Evolutionary conservation across 495 filamentous ascomycete genomes (phyloP).

Genomic region (Penicillium fimorum): DNA sequence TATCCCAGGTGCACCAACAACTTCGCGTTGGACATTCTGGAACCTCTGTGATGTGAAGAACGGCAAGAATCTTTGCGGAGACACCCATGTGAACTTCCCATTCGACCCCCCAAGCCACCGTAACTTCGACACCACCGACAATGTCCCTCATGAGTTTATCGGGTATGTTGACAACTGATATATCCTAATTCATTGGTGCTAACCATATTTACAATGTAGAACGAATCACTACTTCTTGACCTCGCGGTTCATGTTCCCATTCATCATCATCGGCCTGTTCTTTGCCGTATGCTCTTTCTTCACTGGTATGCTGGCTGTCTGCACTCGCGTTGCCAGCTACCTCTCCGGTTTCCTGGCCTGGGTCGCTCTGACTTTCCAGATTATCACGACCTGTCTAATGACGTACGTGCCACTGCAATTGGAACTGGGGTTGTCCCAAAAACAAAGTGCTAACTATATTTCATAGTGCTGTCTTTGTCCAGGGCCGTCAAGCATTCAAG

Average conservation of each 20-base stretch:
- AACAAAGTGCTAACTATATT: conserved; percentile 18
- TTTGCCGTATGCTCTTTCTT: conserved; percentile 61
- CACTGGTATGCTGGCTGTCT: conserved; percentile 59
- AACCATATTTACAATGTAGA: conserved; percentile 27
- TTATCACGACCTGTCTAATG: conserved; percentile 63
- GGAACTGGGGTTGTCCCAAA: not conserved
- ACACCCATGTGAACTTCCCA: conserved; percentile 55
- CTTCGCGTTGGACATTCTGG: conserved; percentile 87
- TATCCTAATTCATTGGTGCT: not conserved
- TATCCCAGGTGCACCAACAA: conserved; percentile 62
- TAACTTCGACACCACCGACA: conserved; percentile 59
- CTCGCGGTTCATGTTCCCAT: conserved; percentile 70
- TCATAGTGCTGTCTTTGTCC: conserved; percentile 67
- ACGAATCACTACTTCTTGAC: conserved; percentile 61
- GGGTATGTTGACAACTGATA: conserved; percentile 38
- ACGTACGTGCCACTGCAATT: conserved; percentile 54
- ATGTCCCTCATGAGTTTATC: conserved; percentile 56
- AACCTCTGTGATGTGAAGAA: conserved; percentile 59
- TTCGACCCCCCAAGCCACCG: conserved; percentile 57
- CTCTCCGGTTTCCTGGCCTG: conserved; percentile 55
- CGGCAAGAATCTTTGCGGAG: conserved; percentile 58
- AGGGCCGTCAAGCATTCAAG: conserved; percentile 70
- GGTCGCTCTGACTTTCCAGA: conserved; percentile 61
- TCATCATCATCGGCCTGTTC: conserved; percentile 66
- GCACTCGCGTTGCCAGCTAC: conserved; percentile 58